phyloP scores from a whole-genome alignment of 345 rosid genomes.

The Corchorus olitorius region DNA sequence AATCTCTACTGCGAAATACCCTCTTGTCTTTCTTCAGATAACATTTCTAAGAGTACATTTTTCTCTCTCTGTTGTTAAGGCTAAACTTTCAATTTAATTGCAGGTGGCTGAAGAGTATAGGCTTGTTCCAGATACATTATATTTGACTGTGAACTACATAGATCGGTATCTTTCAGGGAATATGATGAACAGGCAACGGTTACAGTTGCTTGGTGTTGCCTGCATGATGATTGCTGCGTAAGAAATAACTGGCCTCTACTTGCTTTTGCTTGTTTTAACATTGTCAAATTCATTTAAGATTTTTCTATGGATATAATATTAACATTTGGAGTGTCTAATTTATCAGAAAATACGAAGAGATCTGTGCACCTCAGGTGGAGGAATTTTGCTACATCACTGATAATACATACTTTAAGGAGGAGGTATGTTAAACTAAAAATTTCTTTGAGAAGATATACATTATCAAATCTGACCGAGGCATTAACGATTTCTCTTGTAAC shows the following conservation, averaged over 20 bases:
- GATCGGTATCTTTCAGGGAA: conserved; percentile 96
- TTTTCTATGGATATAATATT: neutral
- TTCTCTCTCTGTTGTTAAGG: neutral
- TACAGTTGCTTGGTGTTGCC: conserved; percentile 91
- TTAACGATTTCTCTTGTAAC: conserved; percentile 11
- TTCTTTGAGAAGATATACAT: neutral
- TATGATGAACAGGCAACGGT: conserved; percentile 66
- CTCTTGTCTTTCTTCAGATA: neutral
- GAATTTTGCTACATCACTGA: conserved; percentile 95
- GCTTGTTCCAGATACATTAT: conserved; percentile 85
- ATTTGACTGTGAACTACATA: conserved; percentile 79
- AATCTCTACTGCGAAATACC: neutral
- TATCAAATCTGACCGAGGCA: neutral
- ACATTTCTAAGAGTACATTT: neutral
- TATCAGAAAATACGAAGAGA: conserved; percentile 89
- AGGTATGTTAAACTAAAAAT: conserved; percentile 39
- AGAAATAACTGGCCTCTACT: conserved; percentile 27
- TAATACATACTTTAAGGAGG: conserved; percentile 83
- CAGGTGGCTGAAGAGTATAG: conserved; percentile 98
- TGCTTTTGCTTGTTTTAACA: neutral
- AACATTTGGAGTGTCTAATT: conserved; percentile 15
- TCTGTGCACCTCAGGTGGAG: conserved; percentile 90
- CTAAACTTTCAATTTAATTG: conserved; percentile 24
- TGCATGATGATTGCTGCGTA: conserved; percentile 97
- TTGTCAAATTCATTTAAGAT: neutral